These are phyloP conservation scores for Carpinus fangiana DNA, from an alignment of 306 rosid species.

Conservation along the genomic window DNA sequence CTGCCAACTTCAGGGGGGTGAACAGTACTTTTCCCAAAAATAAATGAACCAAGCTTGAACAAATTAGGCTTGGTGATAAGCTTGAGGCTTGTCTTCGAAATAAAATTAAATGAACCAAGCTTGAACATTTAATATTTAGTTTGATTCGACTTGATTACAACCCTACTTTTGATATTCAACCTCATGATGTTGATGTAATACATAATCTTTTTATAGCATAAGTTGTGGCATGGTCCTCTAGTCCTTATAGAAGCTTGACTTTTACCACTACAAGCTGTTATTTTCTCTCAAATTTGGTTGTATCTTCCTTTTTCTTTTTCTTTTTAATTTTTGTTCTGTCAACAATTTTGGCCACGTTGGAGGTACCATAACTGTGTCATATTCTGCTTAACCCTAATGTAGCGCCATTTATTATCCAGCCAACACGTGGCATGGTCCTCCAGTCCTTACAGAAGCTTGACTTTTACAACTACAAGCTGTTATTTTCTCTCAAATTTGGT, in stretches of 20 bases:
- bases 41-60: no score
- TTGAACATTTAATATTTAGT: no score
- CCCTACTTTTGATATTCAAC: background rate
- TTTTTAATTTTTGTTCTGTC: background rate
- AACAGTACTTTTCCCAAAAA: no score
- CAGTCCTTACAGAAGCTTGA: no score
- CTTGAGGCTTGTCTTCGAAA: no score
- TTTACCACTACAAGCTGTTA: background rate
- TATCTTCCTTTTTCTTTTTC: background rate
- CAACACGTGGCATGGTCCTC: background rate
- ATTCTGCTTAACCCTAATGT: background rate
- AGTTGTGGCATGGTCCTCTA: background rate
- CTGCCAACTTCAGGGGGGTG: no score
- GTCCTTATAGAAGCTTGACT: background rate
- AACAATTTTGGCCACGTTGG: background rate
- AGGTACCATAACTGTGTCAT: background rate
- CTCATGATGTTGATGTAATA: background rate
- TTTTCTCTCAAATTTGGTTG: background rate
- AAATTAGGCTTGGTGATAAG: no score
- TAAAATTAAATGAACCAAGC: no score
- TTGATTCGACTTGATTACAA: no score
- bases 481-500: background rate
- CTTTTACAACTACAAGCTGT: no score
- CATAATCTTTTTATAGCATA: background rate
- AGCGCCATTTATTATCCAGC: background rate